These are phyloP conservation scores for Annulohypoxylon stygium DNA, from an alignment of 495 filamentous ascomycete species.

Conservation along the genomic window DNA sequence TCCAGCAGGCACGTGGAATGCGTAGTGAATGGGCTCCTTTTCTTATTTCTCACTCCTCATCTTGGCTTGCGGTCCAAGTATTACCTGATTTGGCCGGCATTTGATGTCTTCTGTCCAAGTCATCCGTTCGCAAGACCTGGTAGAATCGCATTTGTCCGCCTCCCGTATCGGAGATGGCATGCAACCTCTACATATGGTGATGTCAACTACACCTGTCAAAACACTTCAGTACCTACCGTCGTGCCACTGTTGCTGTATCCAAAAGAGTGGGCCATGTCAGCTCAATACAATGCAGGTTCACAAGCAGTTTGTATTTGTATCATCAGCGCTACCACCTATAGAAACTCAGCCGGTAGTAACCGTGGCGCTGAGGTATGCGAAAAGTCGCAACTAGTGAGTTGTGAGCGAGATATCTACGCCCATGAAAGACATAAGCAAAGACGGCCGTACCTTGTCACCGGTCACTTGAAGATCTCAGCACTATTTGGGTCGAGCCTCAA, in stretches of 20 bases:
- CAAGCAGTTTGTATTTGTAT: conserved; percentile 22
- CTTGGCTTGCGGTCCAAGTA: conserved; percentile 43
- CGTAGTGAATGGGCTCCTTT: conserved; percentile 13
- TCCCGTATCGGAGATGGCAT: conserved; percentile 24
- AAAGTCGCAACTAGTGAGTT: conserved; percentile 45
- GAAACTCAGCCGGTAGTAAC: conserved; percentile 36
- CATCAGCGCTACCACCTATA: not conserved
- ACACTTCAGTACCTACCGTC: not conserved
- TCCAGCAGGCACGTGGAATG: conserved; percentile 16
- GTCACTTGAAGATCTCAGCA: conserved; percentile 35
- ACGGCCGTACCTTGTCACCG: conserved; percentile 7
- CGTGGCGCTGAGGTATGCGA: conserved; percentile 26
- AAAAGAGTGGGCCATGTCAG: conserved; percentile 15
- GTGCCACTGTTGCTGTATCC: not conserved
- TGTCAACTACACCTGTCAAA: conserved; percentile 19
- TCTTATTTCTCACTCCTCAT: conserved; percentile 24
- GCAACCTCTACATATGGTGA: conserved; percentile 22
- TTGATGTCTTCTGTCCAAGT: conserved; percentile 17
- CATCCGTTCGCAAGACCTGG: conserved; percentile 27
- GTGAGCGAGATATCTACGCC: conserved; percentile 23
- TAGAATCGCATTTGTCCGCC: conserved; percentile 17
- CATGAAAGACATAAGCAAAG: conserved; percentile 14
- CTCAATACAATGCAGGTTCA: conserved; percentile 14
- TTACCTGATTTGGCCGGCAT: conserved; percentile 43
- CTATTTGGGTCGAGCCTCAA: conserved; percentile 27